These are phyloP conservation scores for Lipomyces yamadae DNA, from an alignment of 805 yeast species.

Conservation along the genomic window DNA sequence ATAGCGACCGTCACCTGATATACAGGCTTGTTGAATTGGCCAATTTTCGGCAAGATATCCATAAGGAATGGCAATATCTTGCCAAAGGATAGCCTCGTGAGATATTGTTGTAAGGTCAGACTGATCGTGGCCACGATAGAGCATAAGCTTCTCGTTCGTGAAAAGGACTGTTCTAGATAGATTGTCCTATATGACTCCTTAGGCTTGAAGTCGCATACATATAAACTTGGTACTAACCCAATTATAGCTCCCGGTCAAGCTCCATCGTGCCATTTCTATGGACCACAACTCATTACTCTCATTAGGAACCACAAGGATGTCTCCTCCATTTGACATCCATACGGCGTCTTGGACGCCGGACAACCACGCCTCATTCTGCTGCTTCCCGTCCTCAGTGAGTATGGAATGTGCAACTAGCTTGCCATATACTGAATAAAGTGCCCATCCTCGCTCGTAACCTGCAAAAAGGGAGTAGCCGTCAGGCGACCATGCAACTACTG, in stretches of 20 bases:
- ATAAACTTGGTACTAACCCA: slow-evolving; percentile 4
- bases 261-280: slow-evolving; percentile 44
- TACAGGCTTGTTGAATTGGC: slow-evolving; percentile 51
- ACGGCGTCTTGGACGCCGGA: slow-evolving; percentile 40
- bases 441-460: slow-evolving; percentile 54
- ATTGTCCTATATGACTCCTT: slow-evolving; percentile 41
- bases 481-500: slow-evolving; percentile 48
- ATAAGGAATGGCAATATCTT: slow-evolving; percentile 53
- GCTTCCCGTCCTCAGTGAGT: slow-evolving; percentile 36
- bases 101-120: slow-evolving; percentile 49
- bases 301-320: slow-evolving; percentile 45
- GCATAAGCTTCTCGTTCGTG: slow-evolving; percentile 49
- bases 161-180: slow-evolving; percentile 53
- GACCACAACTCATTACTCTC: slow-evolving; percentile 33
- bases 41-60: slow-evolving; percentile 52
- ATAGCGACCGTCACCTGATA: slow-evolving; percentile 55
- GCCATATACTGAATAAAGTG: slow-evolving; percentile 55
- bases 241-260: slow-evolving; percentile 36
- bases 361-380: slow-evolving; percentile 28
- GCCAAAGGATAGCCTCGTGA: slow-evolving; percentile 55
- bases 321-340: slow-evolving; percentile 49
- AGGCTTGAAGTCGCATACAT: not conserved
- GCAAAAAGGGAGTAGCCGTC: slow-evolving; percentile 46
- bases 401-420: slow-evolving; percentile 52
- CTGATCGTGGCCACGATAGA: slow-evolving; percentile 57